These are phyloP conservation scores for Wickerhamiella hasegawae DNA, from an alignment of 805 yeast genomes.

Conservation along the genomic window DNA sequence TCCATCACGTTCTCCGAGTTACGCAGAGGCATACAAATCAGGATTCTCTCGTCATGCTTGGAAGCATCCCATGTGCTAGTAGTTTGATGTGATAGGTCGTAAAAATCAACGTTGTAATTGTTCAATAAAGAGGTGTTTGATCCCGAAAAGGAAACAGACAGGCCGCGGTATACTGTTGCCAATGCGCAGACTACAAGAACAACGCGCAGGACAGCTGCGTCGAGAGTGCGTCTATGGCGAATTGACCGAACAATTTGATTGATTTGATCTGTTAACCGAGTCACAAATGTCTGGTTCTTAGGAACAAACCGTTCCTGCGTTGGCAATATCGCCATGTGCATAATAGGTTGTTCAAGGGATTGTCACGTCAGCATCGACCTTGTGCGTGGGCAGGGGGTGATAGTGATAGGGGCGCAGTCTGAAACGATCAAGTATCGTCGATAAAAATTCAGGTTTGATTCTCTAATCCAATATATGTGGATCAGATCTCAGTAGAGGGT, in stretches of 20 bases:
- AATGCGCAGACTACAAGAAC: not conserved
- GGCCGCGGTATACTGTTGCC: not conserved
- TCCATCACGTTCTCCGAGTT: constrained; percentile 82
- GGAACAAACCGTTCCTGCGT: constrained; percentile 13
- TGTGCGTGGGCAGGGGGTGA: no score
- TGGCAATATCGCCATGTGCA: constrained; percentile 15
- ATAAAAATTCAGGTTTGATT: no score
- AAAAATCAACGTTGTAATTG: no score
- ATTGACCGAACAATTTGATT: not conserved
- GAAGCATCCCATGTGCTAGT: constrained; percentile 5
- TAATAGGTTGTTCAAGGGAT: no score
- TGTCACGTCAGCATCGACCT: no score
- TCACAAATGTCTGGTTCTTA: not conserved
- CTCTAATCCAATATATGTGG: no score
- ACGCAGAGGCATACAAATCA: constrained; percentile 76
- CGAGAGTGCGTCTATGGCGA: not conserved
- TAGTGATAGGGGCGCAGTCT: no score
- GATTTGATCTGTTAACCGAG: not conserved
- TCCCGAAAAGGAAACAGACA: not conserved
- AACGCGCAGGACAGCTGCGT: not conserved
- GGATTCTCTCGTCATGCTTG: constrained; percentile 50
- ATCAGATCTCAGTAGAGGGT: no score
- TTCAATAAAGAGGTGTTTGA: no score
- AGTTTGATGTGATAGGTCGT: no score
- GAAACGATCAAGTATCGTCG: no score